phyloP scores from a whole-genome alignment of 129 eudicot genomes.

The Flaveria trinervia region DNA sequence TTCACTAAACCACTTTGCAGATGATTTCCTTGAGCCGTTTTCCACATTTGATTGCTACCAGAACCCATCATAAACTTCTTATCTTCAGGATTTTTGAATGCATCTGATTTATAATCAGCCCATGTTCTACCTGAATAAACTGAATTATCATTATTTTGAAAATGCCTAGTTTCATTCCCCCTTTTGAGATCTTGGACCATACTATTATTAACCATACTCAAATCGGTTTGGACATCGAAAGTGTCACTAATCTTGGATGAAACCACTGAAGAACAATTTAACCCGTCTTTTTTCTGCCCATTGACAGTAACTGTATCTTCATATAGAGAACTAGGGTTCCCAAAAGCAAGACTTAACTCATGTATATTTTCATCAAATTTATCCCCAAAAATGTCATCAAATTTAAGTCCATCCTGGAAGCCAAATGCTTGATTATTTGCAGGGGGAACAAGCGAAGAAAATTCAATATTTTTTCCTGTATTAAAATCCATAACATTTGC shows the following conservation, averaged over 20 bases:
- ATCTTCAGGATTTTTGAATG: conserved; percentile 44
- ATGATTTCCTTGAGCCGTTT: conserved; percentile 45
- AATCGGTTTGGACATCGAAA: conserved; percentile 46
- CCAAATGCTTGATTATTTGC: conserved; percentile 38
- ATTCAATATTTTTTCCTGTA: conserved; percentile 40
- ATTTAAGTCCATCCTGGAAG: conserved; percentile 34
- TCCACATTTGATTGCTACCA: conserved; percentile 54
- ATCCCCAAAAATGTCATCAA: conserved; percentile 41
- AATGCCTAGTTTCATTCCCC: conserved; percentile 37
- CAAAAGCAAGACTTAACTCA: conserved; percentile 66
- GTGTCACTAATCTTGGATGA: conserved; percentile 37
- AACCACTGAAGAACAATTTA: conserved; percentile 34
- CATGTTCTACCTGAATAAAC: conserved; percentile 45
- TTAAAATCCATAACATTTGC: conserved; percentile 33
- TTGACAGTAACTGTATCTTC: conserved; percentile 42
- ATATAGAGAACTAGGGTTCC: conserved; percentile 37
- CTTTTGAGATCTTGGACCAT: conserved; percentile 43
- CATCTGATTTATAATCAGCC: conserved; percentile 43
- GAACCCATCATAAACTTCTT: conserved; percentile 59
- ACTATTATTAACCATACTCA: conserved; percentile 41
- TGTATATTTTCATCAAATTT: conserved; percentile 46
- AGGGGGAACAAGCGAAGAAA: conserved; percentile 46
- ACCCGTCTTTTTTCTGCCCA: conserved; percentile 42
- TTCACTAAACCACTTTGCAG: conserved; percentile 48
- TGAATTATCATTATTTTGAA: conserved; percentile 40